Evolutionary conservation across 305 asterid species (phyloP).

Genomic region (Rubia balearica): DNA sequence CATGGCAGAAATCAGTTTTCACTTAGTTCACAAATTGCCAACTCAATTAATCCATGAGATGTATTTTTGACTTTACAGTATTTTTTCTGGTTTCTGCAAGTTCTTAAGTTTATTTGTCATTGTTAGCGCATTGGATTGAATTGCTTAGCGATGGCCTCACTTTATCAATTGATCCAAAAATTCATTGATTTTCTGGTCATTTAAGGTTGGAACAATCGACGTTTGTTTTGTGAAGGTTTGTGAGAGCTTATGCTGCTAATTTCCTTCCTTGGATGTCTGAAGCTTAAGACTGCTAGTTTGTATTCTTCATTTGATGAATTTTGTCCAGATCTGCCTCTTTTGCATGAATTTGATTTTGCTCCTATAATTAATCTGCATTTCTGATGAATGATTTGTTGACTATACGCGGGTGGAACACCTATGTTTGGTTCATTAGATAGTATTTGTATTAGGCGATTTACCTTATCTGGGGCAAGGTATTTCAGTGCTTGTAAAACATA

Average conservation of each 20-base stretch:
- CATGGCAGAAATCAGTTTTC: too few relatives aligned
- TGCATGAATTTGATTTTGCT: constrained; percentile 15
- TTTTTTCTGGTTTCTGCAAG: too few relatives aligned
- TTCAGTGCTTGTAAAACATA: neutral
- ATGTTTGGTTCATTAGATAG: constrained; percentile 10
- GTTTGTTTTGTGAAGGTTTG: neutral
- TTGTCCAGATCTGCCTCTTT: constrained; percentile 5
- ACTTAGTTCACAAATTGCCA: too few relatives aligned
- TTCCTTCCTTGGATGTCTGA: constrained; percentile 31
- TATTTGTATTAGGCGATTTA: neutral
- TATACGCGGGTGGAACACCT: too few relatives aligned
- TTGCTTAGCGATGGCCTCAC: constrained; percentile 25
- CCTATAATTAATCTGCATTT: constrained; percentile 16
- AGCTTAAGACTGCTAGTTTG: neutral
- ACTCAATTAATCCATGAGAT: too few relatives aligned
- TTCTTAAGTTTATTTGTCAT: too few relatives aligned
- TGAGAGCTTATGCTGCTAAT: constrained; percentile 43
- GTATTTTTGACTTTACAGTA: too few relatives aligned
- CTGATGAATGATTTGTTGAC: constrained; percentile 17
- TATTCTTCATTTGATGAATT: neutral
- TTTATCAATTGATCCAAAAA: constrained; percentile 11
- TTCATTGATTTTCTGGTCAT: constrained; percentile 19
- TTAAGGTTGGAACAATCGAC: constrained; percentile 13
- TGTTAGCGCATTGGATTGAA: constrained; percentile 7
- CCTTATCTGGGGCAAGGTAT: too few relatives aligned